A percentile compares a stretch with the other conserved stretches of the same genome.
Conservation (phyloP, 176 grass and related monocot genomes). For the Aegilops sharonensis region DNA sequence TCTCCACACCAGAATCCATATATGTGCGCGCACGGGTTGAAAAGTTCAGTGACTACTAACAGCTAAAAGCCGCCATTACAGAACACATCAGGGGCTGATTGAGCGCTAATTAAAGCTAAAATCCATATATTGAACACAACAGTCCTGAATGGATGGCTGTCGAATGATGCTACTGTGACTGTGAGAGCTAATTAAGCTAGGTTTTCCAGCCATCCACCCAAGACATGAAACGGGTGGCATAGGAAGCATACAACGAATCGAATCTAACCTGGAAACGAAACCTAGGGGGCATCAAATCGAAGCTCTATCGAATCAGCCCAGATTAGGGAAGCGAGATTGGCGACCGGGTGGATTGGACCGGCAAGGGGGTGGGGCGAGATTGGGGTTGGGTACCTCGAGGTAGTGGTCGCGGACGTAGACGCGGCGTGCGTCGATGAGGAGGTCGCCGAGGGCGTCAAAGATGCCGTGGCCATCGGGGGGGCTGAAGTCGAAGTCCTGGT, state of each 20-base stretch:
- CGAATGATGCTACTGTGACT: neutral
- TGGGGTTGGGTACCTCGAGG: constrained; percentile 37
- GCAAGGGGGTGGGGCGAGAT: accelerated
- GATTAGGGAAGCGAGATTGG: neutral
- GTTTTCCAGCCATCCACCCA: neutral
- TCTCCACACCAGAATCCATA: neutral
- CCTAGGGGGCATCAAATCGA: neutral
- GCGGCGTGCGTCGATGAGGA: constrained; percentile 77
- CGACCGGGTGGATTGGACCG: neutral
- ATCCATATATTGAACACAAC: too few species aligned
- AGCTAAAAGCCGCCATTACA: neutral
- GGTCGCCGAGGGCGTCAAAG: constrained; percentile 77
- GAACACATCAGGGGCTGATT: neutral
- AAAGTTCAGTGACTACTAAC: neutral
- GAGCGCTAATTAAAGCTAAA: neutral
- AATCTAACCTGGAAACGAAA: neutral
- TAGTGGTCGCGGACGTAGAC: constrained; percentile 67
- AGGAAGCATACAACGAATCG: neutral
- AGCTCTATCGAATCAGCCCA: too few species aligned
- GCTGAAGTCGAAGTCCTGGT: constrained; percentile 96
- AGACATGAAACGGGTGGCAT: too few species aligned
- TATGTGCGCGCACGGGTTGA: neutral
- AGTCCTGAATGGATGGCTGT: too few species aligned
- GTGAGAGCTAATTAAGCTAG: too few species aligned
- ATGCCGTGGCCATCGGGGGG: constrained; percentile 69